Conservation (phyloP, 1,284 basidiomycete genomes). For the Pisolithus thermaeus region DNA sequence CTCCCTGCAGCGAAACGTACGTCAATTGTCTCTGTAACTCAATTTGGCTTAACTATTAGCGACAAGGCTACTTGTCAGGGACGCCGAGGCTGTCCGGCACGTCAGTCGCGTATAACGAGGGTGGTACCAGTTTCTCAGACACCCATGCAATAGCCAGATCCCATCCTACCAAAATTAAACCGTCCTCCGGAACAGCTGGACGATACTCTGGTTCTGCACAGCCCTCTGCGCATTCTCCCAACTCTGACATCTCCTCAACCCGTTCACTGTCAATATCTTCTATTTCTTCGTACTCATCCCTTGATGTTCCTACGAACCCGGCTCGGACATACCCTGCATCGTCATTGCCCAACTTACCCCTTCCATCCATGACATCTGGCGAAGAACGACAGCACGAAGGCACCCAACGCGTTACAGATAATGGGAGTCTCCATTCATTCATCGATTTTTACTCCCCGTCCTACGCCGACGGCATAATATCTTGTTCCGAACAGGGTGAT, state of each 20-base stretch:
- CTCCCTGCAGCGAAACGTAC: conserved; percentile 16
- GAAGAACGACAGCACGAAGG: conserved; percentile 12
- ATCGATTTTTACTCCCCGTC: conserved; percentile 49
- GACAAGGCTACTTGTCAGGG: conserved; percentile 9
- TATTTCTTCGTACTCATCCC: conserved; percentile 32
- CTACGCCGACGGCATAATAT: conserved; percentile 22
- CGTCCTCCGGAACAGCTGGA: conserved; percentile 10
- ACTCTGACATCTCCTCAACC: conserved; percentile 9
- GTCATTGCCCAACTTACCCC: conserved; percentile 28
- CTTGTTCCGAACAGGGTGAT: conserved; percentile 6
- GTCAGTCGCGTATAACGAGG: conserved; percentile 11
- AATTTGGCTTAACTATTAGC: neutral
- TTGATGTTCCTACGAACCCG: conserved; percentile 38
- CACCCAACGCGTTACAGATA: conserved; percentile 5
- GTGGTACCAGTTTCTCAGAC: conserved; percentile 21
- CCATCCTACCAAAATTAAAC: conserved; percentile 12
- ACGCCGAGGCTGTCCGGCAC: conserved; percentile 7
- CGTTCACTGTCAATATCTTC: conserved; percentile 19
- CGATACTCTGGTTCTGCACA: conserved; percentile 5
- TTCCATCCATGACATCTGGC: conserved; percentile 24
- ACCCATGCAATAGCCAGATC: conserved; percentile 9
- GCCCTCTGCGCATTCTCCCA: neutral
- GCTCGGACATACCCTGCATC: conserved; percentile 39
- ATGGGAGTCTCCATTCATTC: conserved; percentile 42
- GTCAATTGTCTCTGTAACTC: neutral